A percentile compares a stretch with the other conserved stretches of the same genome.
Evolutionary conservation across 208 protist genomes (phyloP).

Genomic region (Crithidia sp.): DNA sequence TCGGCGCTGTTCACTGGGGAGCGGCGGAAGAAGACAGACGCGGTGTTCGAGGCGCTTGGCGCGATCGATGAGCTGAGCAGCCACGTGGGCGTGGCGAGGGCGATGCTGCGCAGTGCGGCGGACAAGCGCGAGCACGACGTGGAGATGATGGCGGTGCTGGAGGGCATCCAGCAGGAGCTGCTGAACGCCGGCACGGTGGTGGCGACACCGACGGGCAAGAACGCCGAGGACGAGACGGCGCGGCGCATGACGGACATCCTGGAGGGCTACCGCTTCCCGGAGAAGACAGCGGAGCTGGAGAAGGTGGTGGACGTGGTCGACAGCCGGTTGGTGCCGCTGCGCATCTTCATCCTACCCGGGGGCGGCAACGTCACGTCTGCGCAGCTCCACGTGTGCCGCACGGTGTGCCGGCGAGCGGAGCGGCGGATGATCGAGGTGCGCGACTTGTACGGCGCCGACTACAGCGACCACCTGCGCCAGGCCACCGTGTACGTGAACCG

Average conservation of each 20-base stretch:
- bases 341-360: slow-evolving; percentile 74
- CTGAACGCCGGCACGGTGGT: slow-evolving; percentile 71
- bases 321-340: slow-evolving; percentile 44
- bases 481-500: slow-evolving; percentile 70
- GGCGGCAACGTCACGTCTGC: slow-evolving; percentile 43
- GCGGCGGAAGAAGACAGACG: slow-evolving; percentile 56
- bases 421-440: slow-evolving; percentile 55
- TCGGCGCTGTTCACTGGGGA: slow-evolving; percentile 64
- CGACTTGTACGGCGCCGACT: slow-evolving; percentile 30
- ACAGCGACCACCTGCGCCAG: slow-evolving; percentile 43
- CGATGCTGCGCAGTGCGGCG: slow-evolving; percentile 28
- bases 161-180: slow-evolving; percentile 60
- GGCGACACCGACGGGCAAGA: slow-evolving; percentile 57
- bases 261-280: slow-evolving; percentile 25
- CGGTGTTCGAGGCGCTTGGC: slow-evolving; percentile 72
- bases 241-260: slow-evolving; percentile 25
- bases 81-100: slow-evolving; percentile 46
- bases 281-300: slow-evolving; percentile 48
- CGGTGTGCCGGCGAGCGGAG: slow-evolving; percentile 67
- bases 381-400: slow-evolving; percentile 74
- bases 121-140: slow-evolving; percentile 22
- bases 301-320: slow-evolving; percentile 75
- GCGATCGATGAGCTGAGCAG: slow-evolving; percentile 67
- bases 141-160: slow-evolving; percentile 40
- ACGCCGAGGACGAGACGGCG: slow-evolving; percentile 15